phyloP scores from a whole-genome alignment of 371 early-diverging fungal species.

The Rhizopus sp. region DNA sequence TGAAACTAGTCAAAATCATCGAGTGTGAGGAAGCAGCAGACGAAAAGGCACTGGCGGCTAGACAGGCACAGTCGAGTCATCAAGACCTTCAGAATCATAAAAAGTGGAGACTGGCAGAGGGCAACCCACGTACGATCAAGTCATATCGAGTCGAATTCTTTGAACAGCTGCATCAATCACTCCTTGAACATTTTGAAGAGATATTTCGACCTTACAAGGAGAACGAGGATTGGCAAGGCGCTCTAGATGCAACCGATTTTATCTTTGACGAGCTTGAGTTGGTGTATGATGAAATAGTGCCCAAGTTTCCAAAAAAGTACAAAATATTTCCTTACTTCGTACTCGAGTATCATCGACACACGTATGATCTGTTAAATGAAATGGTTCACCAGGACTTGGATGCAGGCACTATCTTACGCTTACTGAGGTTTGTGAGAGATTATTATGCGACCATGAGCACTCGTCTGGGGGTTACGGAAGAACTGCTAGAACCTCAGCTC shows the following conservation, averaged over 20 bases:
- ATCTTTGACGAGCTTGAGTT: constrained; percentile 88
- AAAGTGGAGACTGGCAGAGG: constrained; percentile 59
- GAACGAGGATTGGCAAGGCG: constrained; percentile 54
- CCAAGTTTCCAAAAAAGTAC: constrained; percentile 88
- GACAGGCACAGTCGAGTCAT: constrained; percentile 57
- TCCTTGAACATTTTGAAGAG: constrained; percentile 61
- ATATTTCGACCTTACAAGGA: constrained; percentile 54
- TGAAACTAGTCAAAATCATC: constrained; percentile 87
- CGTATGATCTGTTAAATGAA: constrained; percentile 75
- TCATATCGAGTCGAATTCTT: constrained; percentile 78
- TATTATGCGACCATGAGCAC: constrained; percentile 88
- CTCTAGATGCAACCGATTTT: constrained; percentile 71
- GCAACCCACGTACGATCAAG: constrained; percentile 67
- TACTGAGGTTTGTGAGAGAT: constrained; percentile 89
- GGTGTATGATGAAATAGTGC: constrained; percentile 86
- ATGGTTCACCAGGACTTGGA: constrained; percentile 76
- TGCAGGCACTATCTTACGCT: constrained; percentile 75
- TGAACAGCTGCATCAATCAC: constrained; percentile 71
- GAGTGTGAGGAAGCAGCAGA: constrained; percentile 90
- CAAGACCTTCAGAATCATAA: constrained; percentile 56
- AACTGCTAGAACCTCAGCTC: constrained; percentile 86
- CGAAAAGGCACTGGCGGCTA: constrained; percentile 68
- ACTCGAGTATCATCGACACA: constrained; percentile 89
- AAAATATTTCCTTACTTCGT: constrained; percentile 92
- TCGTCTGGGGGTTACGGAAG: constrained; percentile 86